Evolutionary conservation across 2,329 filamentous ascomycete species (phyloP), one percentile per base, ranked within the genome.

Genomic region (Aureobasidium zeae): DNA sequence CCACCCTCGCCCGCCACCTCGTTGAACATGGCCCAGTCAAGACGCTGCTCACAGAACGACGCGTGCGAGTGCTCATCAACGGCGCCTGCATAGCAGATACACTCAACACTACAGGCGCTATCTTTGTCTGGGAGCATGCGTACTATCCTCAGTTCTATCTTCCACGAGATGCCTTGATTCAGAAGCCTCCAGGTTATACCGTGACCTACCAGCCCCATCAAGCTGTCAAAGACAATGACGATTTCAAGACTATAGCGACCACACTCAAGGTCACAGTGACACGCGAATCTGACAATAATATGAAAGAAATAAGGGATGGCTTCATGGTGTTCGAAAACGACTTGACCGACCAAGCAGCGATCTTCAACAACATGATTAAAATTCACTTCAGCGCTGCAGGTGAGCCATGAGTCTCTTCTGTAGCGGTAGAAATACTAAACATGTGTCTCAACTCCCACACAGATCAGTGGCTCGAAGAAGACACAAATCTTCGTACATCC

Each of bases 401-500:
- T 49, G 30, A 30, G 43, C 32, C 5, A 22, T 7, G n/a, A n/a
- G n/a, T n/a, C n/a, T n/a, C n/a, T n/a, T n/a, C n/a, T n/a, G n/a
- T n/a, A n/a, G n/a, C n/a, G n/a, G n/a, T n/a, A n/a, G n/a, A n/a
- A n/a, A n/a, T n/a, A n/a, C n/a, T n/a, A n/a, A n/a, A n/a, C n/a
- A n/a, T n/a, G n/a, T n/a, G n/a, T n/a, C n/a, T n/a, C n/a, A n/a
- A n/a, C n/a, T n/a, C 6, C 11, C 8, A 5, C 20, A 9, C 32
- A 47, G 66, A 70, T 29, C 56, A 63, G 34, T 73, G 70, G 69
- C 70, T 70, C 51, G 76, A 79, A 53, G 78, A 81, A 59, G 75
- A 79, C 38, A 62, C 64, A 69, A 1, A 72, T 81, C 44, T 71
- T 70, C 52, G 67, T 75, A 3, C 79, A 83, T 47, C 78, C 79